These are phyloP conservation scores for Thymus mandschuricus DNA, from an alignment of 257 asterid genomes.

Conservation along the genomic window DNA sequence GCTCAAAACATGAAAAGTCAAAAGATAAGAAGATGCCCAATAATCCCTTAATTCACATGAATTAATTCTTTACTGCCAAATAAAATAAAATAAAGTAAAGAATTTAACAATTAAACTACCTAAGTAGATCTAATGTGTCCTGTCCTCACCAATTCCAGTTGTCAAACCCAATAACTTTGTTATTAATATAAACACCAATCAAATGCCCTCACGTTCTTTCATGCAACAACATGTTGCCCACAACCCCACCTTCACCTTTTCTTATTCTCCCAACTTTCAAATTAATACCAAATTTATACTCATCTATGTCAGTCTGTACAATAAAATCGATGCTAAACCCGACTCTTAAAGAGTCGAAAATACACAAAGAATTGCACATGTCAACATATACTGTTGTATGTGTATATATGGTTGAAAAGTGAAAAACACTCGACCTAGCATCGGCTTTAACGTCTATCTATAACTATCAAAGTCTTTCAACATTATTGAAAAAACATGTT, in stretches of 20 bases:
- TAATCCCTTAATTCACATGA: neutral
- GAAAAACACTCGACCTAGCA: too few species aligned
- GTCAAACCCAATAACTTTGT: conserved; percentile 37
- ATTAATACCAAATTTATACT: neutral
- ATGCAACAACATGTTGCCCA: conserved; percentile 51
- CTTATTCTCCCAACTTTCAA: conserved; percentile 18
- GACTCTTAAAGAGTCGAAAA: too few species aligned
- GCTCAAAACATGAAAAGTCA: conserved; percentile 25
- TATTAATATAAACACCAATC: conserved; percentile 38
- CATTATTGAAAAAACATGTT: conserved; percentile 2
- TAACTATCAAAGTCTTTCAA: neutral
- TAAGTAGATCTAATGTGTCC: conserved; percentile 38
- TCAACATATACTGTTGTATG: too few species aligned
- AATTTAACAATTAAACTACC: conserved; percentile 26
- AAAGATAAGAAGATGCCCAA: conserved; percentile 9
- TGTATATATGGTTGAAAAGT: too few species aligned
- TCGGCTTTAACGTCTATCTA: too few species aligned
- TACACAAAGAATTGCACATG: too few species aligned
- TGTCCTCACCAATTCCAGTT: conserved; percentile 45
- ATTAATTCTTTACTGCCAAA: conserved; percentile 22
- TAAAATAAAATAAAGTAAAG: neutral
- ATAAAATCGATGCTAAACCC: too few species aligned
- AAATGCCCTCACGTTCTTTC: conserved; percentile 48
- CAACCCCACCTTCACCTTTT: conserved; percentile 24
- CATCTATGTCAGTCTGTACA: too few species aligned